Evolutionary conservation across 2,329 filamentous ascomycete genomes (phyloP).

Genomic region (Clarireedia hainanense): DNA sequence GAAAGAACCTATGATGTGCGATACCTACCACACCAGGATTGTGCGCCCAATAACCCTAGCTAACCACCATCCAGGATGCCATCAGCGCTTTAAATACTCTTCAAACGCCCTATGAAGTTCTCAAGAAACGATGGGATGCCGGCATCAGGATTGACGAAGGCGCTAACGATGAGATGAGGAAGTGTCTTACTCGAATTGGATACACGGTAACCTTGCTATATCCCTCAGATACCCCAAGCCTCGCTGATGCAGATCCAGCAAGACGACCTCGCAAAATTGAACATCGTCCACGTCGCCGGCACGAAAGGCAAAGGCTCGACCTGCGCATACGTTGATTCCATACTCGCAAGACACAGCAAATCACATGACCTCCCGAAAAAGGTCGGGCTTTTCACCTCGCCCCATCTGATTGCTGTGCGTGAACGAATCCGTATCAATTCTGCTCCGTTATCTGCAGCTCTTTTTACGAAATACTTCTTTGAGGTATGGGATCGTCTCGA

Average conservation of each 20-base stretch:
- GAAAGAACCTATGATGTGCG: slow-evolving; percentile 17
- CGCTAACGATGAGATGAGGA: slow-evolving; percentile 70
- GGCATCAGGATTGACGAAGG: slow-evolving; percentile 62
- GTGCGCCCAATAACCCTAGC: neutral
- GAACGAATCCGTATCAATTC: slow-evolving; percentile 60
- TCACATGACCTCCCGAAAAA: slow-evolving; percentile 22
- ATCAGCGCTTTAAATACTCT: slow-evolving; percentile 80
- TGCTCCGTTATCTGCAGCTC: slow-evolving; percentile 45
- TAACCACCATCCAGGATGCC: slow-evolving; percentile 56
- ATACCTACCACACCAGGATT: neutral
- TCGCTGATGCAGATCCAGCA: slow-evolving; percentile 12
- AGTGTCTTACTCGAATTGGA: slow-evolving; percentile 69
- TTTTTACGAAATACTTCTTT: slow-evolving; percentile 61
- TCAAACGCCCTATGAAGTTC: slow-evolving; percentile 76
- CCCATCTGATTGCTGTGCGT: slow-evolving; percentile 58
- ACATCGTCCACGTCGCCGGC: slow-evolving; percentile 62
- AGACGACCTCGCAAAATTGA: slow-evolving; percentile 44
- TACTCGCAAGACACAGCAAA: slow-evolving; percentile 46
- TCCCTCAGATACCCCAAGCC: neutral
- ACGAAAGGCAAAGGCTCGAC: slow-evolving; percentile 74
- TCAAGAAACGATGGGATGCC: slow-evolving; percentile 70
- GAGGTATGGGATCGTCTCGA: slow-evolving; percentile 55
- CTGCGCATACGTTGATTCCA: slow-evolving; percentile 58
- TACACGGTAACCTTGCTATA: slow-evolving; percentile 46
- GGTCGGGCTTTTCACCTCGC: slow-evolving; percentile 60